Evolutionary conservation across 441 rosid genomes (phyloP).

Genomic region (Erodium moschatum): DNA sequence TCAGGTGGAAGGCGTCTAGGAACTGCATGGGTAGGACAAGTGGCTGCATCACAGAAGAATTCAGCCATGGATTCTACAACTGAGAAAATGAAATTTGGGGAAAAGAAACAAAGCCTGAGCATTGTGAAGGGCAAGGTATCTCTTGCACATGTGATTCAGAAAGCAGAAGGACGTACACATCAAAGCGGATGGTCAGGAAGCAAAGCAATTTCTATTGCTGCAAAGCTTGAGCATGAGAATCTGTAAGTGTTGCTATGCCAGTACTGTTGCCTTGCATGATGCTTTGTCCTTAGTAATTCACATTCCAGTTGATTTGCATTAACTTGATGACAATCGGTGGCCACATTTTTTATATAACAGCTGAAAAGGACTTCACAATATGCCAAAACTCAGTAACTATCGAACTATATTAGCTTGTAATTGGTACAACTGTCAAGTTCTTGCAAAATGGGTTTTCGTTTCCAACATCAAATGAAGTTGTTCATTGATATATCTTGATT

Average conservation of each 20-base stretch:
- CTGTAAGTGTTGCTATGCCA: constrained; percentile 42
- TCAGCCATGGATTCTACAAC: background rate
- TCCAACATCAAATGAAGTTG: too few species aligned
- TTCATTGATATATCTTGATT: too few species aligned
- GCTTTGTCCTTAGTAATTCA: background rate
- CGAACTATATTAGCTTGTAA: too few species aligned
- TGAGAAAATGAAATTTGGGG: background rate
- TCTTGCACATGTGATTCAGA: constrained; percentile 87
- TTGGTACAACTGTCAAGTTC: too few species aligned
- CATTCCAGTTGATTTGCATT: too few species aligned
- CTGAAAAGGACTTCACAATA: too few species aligned
- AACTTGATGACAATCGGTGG: too few species aligned
- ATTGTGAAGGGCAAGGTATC: constrained; percentile 85
- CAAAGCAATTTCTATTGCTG: constrained; percentile 91
- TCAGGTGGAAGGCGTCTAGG: constrained; percentile 28
- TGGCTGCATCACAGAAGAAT: constrained; percentile 23
- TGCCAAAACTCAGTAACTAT: too few species aligned
- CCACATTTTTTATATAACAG: too few species aligned
- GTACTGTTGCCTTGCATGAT: too few species aligned
- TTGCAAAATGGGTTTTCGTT: too few species aligned
- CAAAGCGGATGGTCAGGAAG: constrained; percentile 69
- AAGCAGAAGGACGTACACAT: constrained; percentile 68
- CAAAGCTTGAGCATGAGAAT: constrained; percentile 97
- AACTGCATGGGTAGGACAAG: constrained; percentile 23
- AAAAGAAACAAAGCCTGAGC: constrained; percentile 37